Conservation (phyloP, 148 eudicot genomes). For the Diospyros lotus region DNA sequence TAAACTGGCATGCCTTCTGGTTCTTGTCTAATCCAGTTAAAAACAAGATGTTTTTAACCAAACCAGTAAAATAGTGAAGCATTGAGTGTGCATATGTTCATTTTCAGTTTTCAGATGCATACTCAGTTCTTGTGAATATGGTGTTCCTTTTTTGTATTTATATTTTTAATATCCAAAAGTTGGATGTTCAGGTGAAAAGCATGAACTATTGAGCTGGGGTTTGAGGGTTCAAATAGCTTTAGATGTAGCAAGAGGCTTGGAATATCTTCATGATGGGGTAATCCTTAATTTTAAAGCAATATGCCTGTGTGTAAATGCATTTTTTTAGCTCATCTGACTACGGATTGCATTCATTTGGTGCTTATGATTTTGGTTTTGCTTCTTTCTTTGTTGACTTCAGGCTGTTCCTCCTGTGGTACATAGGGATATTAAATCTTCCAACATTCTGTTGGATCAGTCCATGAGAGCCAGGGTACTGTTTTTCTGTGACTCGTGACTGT, state of each 20-base stretch:
- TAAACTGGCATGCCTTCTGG: background rate
- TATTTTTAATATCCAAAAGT: background rate
- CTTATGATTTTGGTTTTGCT: background rate
- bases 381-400: constrained; percentile 32
- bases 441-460: constrained; percentile 92
- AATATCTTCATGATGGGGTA: constrained; percentile 98
- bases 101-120: background rate
- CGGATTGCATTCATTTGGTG: background rate
- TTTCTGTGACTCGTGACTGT: background rate
- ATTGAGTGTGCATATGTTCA: too few species aligned
- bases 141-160: background rate
- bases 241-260: constrained; percentile 91
- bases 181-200: constrained; percentile 53
- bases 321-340: background rate
- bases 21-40: background rate
- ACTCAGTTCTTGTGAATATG: background rate
- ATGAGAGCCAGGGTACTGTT: constrained; percentile 91
- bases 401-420: constrained; percentile 95
- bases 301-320: background rate
- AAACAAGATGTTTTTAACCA: background rate
- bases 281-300: constrained; percentile 1
- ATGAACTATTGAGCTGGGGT: constrained; percentile 69
- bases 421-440: constrained; percentile 94
- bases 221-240: constrained; percentile 75
- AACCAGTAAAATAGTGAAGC: too few species aligned